phyloP scores from a whole-genome alignment of 805 yeast species.

The Kockiozyma suomiensis region DNA sequence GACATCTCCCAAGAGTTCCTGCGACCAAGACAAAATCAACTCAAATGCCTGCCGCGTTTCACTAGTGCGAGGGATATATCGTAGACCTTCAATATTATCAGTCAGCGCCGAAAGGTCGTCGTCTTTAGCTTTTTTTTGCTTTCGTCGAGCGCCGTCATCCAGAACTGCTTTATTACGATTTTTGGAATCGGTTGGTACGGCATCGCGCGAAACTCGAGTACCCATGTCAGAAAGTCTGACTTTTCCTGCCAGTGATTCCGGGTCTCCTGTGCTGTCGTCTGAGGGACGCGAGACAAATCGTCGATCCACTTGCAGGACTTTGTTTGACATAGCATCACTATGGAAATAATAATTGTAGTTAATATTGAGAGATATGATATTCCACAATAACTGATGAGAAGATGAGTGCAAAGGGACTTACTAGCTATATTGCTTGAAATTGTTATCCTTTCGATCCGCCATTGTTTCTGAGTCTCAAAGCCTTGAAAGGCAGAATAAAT shows the following conservation, averaged over 20 bases:
- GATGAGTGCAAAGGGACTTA: slow-evolving; percentile 6
- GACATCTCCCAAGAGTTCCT: slow-evolving; percentile 65
- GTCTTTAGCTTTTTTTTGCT: slow-evolving; percentile 15
- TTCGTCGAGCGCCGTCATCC: slow-evolving; percentile 10
- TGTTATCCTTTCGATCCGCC: slow-evolving; percentile 30
- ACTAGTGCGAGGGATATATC: slow-evolving; percentile 65
- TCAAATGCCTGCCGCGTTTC: slow-evolving; percentile 57
- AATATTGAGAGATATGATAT: background rate
- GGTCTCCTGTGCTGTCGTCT: slow-evolving; percentile 60
- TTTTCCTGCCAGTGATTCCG: slow-evolving; percentile 71
- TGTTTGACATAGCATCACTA: slow-evolving; percentile 66
- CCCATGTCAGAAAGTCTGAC: slow-evolving; percentile 76
- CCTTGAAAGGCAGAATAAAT: background rate
- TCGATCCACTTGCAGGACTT: slow-evolving; percentile 64
- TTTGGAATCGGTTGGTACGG: slow-evolving; percentile 32
- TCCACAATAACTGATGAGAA: background rate
- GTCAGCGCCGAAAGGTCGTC: slow-evolving; percentile 40
- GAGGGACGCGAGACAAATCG: slow-evolving; percentile 51
- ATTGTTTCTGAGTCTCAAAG: slow-evolving; percentile 12
- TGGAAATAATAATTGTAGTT: background rate
- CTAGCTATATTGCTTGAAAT: slow-evolving; percentile 33
- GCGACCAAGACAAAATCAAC: slow-evolving; percentile 61
- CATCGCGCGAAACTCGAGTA: slow-evolving; percentile 42
- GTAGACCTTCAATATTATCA: slow-evolving; percentile 50
- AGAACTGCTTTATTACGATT: slow-evolving; percentile 16